Conservation (phyloP, 257 asterid species). For the Mentha longifolia region DNA sequence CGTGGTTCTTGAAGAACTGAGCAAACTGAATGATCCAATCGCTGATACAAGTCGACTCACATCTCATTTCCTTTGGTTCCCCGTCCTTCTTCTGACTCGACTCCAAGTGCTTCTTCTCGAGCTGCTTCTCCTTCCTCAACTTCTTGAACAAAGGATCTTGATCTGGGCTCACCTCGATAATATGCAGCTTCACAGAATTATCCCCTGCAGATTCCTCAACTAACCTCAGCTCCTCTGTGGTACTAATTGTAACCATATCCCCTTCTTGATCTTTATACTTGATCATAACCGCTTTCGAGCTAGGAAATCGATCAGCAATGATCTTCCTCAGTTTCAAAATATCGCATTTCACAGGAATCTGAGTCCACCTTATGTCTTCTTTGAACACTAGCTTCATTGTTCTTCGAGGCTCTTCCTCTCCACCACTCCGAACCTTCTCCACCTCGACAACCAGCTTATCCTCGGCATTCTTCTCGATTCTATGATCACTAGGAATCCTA, state of each 20-base stretch:
- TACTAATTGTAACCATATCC: conserved; percentile 81
- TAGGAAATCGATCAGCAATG: conserved; percentile 65
- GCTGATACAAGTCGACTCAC: conserved; percentile 57
- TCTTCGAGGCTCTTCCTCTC: conserved; percentile 52
- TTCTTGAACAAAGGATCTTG: conserved; percentile 67
- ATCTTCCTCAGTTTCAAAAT: conserved; percentile 57
- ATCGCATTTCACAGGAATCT: conserved; percentile 65
- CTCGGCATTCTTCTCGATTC: conserved; percentile 36
- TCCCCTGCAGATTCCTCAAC: conserved; percentile 69
- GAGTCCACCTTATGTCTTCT: conserved; percentile 94
- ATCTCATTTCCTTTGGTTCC: conserved; percentile 38
- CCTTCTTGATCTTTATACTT: conserved; percentile 89
- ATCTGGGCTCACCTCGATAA: conserved; percentile 68
- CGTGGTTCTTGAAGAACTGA: conserved; percentile 69
- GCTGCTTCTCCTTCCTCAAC: conserved; percentile 36
- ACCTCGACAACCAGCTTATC: conserved; percentile 75
- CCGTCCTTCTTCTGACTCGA: conserved; percentile 39
- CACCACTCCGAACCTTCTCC: conserved; percentile 49
- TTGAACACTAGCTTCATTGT: conserved; percentile 74
- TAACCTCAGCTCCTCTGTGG: conserved; percentile 75
- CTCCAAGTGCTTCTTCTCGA: conserved; percentile 36
- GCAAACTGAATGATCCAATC: conserved; percentile 93
- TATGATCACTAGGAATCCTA: conserved; percentile 20
- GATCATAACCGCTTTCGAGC: conserved; percentile 58
- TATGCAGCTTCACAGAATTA: conserved; percentile 62